phyloP scores from a whole-genome alignment of 805 yeast genomes.

The Myxozyma melibiosi region DNA sequence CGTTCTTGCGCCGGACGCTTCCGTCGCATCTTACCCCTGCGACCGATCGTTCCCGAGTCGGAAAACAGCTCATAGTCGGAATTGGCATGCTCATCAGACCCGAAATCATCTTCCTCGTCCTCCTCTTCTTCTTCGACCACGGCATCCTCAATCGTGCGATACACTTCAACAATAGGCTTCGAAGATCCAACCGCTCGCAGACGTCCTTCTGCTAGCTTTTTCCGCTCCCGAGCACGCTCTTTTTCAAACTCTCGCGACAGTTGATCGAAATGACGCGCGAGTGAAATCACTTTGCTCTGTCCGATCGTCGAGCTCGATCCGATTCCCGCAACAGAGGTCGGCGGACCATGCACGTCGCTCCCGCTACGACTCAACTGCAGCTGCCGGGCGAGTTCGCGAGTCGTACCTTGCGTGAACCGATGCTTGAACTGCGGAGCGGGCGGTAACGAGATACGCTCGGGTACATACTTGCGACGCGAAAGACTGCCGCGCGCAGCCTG shows the following conservation, averaged over 20 bases:
- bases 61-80: conserved; percentile 31
- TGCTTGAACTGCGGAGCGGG: conserved; percentile 21
- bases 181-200: conserved; percentile 62
- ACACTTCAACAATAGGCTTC: conserved; percentile 88
- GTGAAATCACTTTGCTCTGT: conserved; percentile 40
- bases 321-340: conserved; percentile 20
- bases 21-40: conserved; percentile 7
- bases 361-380: conserved; percentile 30
- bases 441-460: conserved; percentile 24
- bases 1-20: conserved; percentile 4
- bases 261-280: conserved; percentile 71
- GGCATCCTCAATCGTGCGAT: conserved; percentile 84
- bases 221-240: conserved; percentile 79
- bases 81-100: conserved; percentile 20
- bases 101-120: conserved; percentile 5
- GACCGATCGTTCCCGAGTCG: conserved; percentile 29
- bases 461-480: conserved; percentile 20
- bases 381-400: conserved; percentile 33
- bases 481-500: neutral
- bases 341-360: conserved; percentile 19
- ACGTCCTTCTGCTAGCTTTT: conserved; percentile 59
- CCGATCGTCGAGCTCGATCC: conserved; percentile 16
- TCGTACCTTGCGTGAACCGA: conserved; percentile 30
- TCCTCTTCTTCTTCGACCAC: conserved; percentile 58
- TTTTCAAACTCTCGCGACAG: conserved; percentile 81